Evolutionary conservation across 1,284 basidiomycete species (phyloP).

Genomic region (Meripilus lineatus): DNA sequence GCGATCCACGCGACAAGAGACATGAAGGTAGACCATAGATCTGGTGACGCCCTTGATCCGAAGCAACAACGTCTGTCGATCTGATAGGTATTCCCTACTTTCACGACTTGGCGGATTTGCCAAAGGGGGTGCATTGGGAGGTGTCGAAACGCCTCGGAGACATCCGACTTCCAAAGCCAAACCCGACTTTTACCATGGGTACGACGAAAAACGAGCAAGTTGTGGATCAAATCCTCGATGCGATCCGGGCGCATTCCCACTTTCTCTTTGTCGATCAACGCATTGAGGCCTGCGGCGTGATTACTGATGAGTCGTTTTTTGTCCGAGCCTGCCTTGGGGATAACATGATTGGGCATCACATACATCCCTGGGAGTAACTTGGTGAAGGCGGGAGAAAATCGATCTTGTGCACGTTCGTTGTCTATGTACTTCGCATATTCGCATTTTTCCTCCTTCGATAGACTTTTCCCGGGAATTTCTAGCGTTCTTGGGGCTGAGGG

Average conservation of each 20-base stretch:
- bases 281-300: conserved; percentile 35
- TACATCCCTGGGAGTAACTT: conserved; percentile 43
- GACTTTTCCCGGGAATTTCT: conserved; percentile 5
- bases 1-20: conserved; percentile 34
- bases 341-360: conserved; percentile 33
- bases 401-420: conserved; percentile 25
- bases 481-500: not conserved
- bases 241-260: conserved; percentile 27
- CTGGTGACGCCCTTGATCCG: conserved; percentile 23
- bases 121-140: not conserved
- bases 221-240: conserved; percentile 24
- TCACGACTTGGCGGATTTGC: not conserved
- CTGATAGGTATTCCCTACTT: not conserved
- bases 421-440: conserved; percentile 11
- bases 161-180: conserved; percentile 20
- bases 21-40: conserved; percentile 29
- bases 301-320: conserved; percentile 36
- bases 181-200: conserved; percentile 11
- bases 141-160: not conserved
- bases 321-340: conserved; percentile 28
- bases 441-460: conserved; percentile 2
- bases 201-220: conserved; percentile 15
- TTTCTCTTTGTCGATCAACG: conserved; percentile 26
- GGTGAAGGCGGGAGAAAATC: conserved; percentile 33
- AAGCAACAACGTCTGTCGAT: conserved; percentile 18